phyloP scores from a whole-genome alignment of 1,284 basidiomycete species.

The Hemileia vastatrix region DNA sequence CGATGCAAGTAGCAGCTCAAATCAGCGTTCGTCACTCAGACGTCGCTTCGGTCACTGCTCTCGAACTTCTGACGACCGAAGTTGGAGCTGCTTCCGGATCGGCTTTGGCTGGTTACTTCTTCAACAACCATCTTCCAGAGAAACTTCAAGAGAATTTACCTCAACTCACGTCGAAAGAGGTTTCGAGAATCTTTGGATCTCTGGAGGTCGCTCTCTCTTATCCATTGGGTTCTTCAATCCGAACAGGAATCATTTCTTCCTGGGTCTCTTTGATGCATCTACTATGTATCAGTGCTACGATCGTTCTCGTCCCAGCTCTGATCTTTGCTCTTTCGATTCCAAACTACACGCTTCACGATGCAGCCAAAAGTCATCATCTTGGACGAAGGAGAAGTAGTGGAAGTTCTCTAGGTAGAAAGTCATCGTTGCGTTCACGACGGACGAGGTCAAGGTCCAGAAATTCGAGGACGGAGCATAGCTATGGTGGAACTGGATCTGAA shows the following conservation, averaged over 20 bases:
- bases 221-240: slow-evolving; percentile 34
- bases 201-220: slow-evolving; percentile 42
- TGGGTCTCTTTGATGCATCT: slow-evolving; percentile 39
- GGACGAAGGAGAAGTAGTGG: too few relatives aligned
- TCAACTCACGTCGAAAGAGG: slow-evolving; percentile 34
- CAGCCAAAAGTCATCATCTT: neutral
- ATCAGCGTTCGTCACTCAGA: slow-evolving; percentile 64
- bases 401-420: too few relatives aligned
- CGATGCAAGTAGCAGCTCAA: slow-evolving; percentile 65
- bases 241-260: slow-evolving; percentile 41
- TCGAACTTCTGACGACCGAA: slow-evolving; percentile 68
- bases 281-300: slow-evolving; percentile 35
- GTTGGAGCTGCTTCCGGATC: slow-evolving; percentile 65
- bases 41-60: slow-evolving; percentile 69
- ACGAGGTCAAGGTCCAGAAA: too few relatives aligned
- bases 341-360: slow-evolving; percentile 28
- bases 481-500: too few relatives aligned
- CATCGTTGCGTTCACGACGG: too few relatives aligned
- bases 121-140: slow-evolving; percentile 55
- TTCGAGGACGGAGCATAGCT: too few relatives aligned
- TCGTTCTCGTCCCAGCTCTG: slow-evolving; percentile 36
- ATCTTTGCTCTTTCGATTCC: slow-evolving; percentile 34
- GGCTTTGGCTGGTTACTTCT: slow-evolving; percentile 54
- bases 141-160: slow-evolving; percentile 53
- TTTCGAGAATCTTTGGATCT: slow-evolving; percentile 36